phyloP scores from a whole-genome alignment of 352 stramenopile species.

The Stephanocyclus meneghinianus region DNA sequence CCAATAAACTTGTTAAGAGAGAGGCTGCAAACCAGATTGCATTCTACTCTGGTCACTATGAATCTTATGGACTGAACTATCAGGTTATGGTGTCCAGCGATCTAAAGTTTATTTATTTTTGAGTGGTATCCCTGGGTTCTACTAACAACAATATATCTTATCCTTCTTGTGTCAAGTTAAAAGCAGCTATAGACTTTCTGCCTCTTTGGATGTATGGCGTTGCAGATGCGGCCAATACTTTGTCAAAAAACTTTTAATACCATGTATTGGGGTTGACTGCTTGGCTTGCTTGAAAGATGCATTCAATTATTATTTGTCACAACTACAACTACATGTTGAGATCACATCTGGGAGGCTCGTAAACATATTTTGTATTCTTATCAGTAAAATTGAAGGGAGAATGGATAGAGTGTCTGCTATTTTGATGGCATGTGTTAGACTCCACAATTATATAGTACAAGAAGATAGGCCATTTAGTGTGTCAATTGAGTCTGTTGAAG shows the following conservation, averaged over 20 bases:
- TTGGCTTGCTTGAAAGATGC: not conserved
- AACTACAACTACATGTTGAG: constrained; percentile 66
- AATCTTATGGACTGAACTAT: constrained; percentile 36
- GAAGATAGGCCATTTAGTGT: not conserved
- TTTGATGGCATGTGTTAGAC: constrained; percentile 15
- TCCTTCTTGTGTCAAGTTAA: not conserved
- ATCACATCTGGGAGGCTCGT: constrained; percentile 57
- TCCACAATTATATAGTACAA: constrained; percentile 48
- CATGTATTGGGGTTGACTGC: constrained; percentile 16
- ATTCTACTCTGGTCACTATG: constrained; percentile 53
- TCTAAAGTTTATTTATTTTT: constrained; percentile 21
- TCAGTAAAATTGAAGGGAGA: not conserved
- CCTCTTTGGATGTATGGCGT: constrained; percentile 7
- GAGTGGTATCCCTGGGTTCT: constrained; percentile 18
- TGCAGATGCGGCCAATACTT: constrained; percentile 8
- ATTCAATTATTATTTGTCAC: constrained; percentile 60
- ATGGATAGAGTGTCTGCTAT: constrained; percentile 18
- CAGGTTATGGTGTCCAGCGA: constrained; percentile 25
- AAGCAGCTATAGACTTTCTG: not conserved
- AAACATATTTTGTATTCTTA: constrained; percentile 40
- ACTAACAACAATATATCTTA: constrained; percentile 29
- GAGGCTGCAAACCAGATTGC: constrained; percentile 25
- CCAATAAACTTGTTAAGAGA: constrained; percentile 21
- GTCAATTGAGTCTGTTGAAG: too few species aligned
- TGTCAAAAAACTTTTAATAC: constrained; percentile 15